Percentiles rank a stretch among this genome's conserved stretches.
Conservation (phyloP, 441 rosid genomes). For the Codiaeum variegatum region DNA sequence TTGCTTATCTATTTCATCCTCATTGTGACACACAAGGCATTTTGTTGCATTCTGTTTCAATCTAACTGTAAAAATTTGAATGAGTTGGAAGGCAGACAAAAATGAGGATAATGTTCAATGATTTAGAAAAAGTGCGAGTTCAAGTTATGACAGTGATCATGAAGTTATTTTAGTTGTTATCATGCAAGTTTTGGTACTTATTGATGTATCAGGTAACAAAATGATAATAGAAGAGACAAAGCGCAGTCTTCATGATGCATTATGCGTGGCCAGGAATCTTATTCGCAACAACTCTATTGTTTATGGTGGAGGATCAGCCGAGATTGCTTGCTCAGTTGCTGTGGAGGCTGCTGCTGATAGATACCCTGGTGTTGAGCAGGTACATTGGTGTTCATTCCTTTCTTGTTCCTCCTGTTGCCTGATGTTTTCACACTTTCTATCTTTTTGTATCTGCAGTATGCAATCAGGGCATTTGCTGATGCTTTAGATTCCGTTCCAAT, state of each 20-base stretch:
- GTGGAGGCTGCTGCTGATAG: conserved; percentile 88
- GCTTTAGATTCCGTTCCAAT: conserved; percentile 83
- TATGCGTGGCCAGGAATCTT: conserved; percentile 93
- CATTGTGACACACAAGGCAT: not conserved
- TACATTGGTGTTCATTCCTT: conserved; percentile 6
- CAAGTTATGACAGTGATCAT: not conserved
- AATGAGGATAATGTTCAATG: not conserved
- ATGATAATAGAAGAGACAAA: conserved; percentile 99
- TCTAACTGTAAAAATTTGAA: not conserved
- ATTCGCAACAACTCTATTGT: conserved; percentile 91
- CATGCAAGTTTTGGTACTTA: conserved; percentile 9
- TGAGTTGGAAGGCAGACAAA: not conserved
- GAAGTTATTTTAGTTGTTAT: conserved; percentile 15
- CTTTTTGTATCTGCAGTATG: conserved; percentile 55
- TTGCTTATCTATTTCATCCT: not conserved
- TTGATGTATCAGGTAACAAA: conserved; percentile 69
- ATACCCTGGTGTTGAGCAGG: conserved; percentile 95
- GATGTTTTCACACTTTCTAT: not conserved
- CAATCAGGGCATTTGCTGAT: conserved; percentile 90
- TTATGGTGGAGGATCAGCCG: conserved; percentile 97
- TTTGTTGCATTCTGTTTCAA: not conserved
- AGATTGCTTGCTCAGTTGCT: conserved; percentile 84
- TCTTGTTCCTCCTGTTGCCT: not conserved
- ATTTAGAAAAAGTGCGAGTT: not conserved
- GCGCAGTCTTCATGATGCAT: conserved; percentile 93